Conservation (phyloP, 1,284 basidiomycete genomes). For the Singerocomus inundabilis region DNA sequence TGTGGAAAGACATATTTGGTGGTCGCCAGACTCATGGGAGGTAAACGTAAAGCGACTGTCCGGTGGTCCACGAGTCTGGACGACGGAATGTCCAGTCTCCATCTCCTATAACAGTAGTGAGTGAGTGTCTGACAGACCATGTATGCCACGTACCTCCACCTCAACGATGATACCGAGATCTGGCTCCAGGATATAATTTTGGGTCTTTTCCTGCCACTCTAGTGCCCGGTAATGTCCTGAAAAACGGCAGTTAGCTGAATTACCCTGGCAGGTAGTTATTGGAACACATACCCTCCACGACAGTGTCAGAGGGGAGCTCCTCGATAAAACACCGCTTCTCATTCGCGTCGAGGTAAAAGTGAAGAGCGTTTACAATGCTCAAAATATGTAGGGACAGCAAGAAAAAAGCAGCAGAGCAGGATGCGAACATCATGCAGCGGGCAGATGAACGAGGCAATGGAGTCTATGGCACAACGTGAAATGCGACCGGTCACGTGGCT, state of each 20-base stretch:
- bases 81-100: conserved; percentile 72
- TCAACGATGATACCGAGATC: conserved; percentile 88
- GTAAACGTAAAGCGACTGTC: conserved; percentile 97
- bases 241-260: conserved; percentile 9
- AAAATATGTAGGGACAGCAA: conserved; percentile 19
- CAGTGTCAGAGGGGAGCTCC: conserved; percentile 94
- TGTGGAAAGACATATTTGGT: conserved; percentile 92
- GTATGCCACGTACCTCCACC: conserved; percentile 64
- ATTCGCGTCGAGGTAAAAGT: conserved; percentile 91
- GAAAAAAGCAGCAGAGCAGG: conserved; percentile 20
- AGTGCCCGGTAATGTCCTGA: conserved; percentile 90
- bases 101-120: conserved; percentile 58
- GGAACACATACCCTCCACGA: conserved; percentile 79
- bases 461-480: background rate
- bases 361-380: conserved; percentile 46
- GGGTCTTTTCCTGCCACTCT: conserved; percentile 80
- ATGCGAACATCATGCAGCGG: conserved; percentile 26
- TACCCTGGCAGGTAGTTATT: background rate
- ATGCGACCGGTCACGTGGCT: conserved; percentile 25
- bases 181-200: conserved; percentile 72
- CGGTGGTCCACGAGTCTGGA: conserved; percentile 84
- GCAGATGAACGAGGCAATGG: background rate
- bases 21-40: conserved; percentile 94
- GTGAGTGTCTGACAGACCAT: conserved; percentile 1
- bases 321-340: conserved; percentile 96